Evolutionary conservation across 371 early-diverging fungal genomes (phyloP).

Genomic region (Mucor plumbeus): DNA sequence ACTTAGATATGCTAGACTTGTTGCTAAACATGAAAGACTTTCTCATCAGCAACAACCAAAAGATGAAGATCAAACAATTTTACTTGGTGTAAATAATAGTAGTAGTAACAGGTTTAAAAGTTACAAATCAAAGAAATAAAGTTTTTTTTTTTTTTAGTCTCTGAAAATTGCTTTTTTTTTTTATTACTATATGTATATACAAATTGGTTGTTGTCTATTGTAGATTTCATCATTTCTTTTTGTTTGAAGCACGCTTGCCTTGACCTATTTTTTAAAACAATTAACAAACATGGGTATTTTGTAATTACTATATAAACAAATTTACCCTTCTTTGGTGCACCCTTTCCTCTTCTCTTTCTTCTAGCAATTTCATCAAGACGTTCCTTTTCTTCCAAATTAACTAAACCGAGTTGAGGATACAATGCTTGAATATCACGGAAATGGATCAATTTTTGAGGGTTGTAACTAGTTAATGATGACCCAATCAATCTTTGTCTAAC

Average conservation of each 20-base stretch:
- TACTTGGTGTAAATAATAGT: not conserved
- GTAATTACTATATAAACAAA: not conserved
- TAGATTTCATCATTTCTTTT: slow-evolving; percentile 53
- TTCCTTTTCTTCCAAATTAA: slow-evolving; percentile 69
- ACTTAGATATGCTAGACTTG: slow-evolving; percentile 72
- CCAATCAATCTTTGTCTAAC: slow-evolving; percentile 72
- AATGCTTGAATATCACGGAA: slow-evolving; percentile 65
- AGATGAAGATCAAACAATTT: slow-evolving; percentile 1
- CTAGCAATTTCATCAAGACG: slow-evolving; percentile 73
- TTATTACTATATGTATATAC: slow-evolving; percentile 6
- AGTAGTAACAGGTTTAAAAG: not conserved
- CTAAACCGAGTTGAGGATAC: slow-evolving; percentile 63
- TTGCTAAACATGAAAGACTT: slow-evolving; percentile 51
- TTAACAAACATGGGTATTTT: slow-evolving; percentile 5
- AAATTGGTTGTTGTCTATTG: slow-evolving; percentile 9
- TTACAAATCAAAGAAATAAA: slow-evolving; percentile 4
- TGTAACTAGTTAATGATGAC: slow-evolving; percentile 67
- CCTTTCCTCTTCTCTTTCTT: slow-evolving; percentile 80
- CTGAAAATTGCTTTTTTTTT: not conserved
- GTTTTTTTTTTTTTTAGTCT: not conserved
- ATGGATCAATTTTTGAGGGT: slow-evolving; percentile 65
- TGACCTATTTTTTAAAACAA: slow-evolving; percentile 48
- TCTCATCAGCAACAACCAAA: slow-evolving; percentile 4
- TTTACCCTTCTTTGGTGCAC: slow-evolving; percentile 83
- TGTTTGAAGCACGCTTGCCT: slow-evolving; percentile 67